Conservation (phyloP, 305 asterid species). For the Solanum hybrid region DNA sequence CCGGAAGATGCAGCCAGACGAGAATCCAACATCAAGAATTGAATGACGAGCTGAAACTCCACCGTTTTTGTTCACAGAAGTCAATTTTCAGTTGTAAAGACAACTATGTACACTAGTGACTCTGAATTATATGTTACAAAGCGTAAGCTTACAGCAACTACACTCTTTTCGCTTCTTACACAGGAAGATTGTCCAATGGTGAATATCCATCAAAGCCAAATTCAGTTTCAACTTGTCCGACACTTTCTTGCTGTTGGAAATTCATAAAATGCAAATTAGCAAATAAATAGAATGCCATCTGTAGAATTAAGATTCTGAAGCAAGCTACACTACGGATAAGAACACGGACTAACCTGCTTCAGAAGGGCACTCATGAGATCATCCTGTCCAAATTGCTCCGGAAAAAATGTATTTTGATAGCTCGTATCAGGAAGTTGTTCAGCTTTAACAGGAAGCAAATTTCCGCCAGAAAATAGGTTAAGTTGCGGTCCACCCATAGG, state of each 20-base stretch:
- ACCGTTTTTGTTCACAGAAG: neutral
- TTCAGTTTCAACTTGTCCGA: slow-evolving; percentile 41
- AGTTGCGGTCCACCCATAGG: slow-evolving; percentile 22
- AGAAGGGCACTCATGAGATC: slow-evolving; percentile 62
- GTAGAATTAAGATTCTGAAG: neutral
- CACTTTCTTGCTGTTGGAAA: slow-evolving; percentile 44
- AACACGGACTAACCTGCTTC: slow-evolving; percentile 42
- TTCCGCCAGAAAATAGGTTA: slow-evolving; percentile 25
- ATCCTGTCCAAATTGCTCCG: slow-evolving; percentile 51
- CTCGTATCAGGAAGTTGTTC: slow-evolving; percentile 35
- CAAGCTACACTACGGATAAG: neutral
- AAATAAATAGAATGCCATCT: neutral
- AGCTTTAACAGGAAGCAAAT: slow-evolving; percentile 30
- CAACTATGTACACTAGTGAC: slow-evolving; percentile 36
- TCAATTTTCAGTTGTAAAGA: slow-evolving; percentile 17
- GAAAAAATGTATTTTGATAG: slow-evolving; percentile 25
- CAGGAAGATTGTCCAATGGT: slow-evolving; percentile 54
- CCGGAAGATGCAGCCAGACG: neutral
- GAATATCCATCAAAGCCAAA: slow-evolving; percentile 50
- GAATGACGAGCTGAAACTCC: neutral
- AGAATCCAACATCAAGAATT: slow-evolving; percentile 4
- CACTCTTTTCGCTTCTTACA: slow-evolving; percentile 6
- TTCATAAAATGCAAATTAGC: neutral
- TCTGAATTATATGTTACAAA: slow-evolving; percentile 8
- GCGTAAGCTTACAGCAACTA: neutral